phyloP scores from a whole-genome alignment of 2,329 filamentous ascomycete genomes.

The Clarireedia hainanense region DNA sequence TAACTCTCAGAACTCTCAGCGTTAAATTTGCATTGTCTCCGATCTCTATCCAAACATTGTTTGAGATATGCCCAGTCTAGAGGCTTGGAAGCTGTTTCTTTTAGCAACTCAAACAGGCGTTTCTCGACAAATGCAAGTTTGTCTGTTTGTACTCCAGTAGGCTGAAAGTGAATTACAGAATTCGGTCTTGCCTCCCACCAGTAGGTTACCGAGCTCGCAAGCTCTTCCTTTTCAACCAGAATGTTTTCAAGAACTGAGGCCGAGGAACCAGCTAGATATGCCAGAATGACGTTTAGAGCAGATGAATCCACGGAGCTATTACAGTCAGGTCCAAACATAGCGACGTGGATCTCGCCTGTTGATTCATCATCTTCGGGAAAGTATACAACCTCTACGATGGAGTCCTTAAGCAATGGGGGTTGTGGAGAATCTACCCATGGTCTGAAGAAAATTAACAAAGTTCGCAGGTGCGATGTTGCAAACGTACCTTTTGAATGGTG shows the following conservation, averaged over 20 bases:
- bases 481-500: constrained; percentile 57
- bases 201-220: constrained; percentile 78
- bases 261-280: constrained; percentile 88
- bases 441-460: constrained; percentile 17
- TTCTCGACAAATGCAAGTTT: constrained; percentile 79
- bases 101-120: constrained; percentile 74
- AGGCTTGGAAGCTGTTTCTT: constrained; percentile 70
- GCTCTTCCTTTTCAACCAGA: constrained; percentile 86
- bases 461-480: no score
- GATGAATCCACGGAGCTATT: constrained; percentile 59
- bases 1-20: constrained; percentile 75
- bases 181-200: constrained; percentile 73
- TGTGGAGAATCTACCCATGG: constrained; percentile 89
- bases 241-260: constrained; percentile 87
- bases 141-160: constrained; percentile 79
- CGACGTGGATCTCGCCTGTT: constrained; percentile 77
- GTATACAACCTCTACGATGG: constrained; percentile 68
- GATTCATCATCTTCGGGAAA: constrained; percentile 98
- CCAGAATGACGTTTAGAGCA: constrained; percentile 71
- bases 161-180: constrained; percentile 75
- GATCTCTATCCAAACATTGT: constrained; percentile 77
- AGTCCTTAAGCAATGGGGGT: constrained; percentile 63
- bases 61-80: constrained; percentile 85
- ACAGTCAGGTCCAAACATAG: constrained; percentile 79
- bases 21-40: constrained; percentile 72